Conservation (phyloP, 1,284 basidiomycete genomes). For the Sporisorium reilianum region DNA sequence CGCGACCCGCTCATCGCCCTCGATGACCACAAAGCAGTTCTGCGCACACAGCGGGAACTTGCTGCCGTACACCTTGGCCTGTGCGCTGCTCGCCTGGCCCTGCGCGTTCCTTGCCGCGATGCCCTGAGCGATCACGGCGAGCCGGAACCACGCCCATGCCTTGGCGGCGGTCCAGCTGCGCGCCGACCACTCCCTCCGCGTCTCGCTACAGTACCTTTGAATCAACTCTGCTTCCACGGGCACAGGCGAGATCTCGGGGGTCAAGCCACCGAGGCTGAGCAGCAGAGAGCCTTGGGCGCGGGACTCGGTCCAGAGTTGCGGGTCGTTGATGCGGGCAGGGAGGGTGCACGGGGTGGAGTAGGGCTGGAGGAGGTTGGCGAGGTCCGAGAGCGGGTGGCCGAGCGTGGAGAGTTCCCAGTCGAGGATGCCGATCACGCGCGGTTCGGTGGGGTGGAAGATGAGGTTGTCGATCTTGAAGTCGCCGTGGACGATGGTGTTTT, state of each 20-base stretch:
- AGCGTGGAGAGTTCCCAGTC: conserved; percentile 95
- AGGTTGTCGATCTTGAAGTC: conserved; percentile 98
- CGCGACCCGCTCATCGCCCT: conserved; percentile 9
- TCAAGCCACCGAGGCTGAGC: conserved; percentile 69
- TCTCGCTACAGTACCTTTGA: conserved; percentile 78
- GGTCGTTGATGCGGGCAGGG: conserved; percentile 25
- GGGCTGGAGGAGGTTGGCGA: conserved; percentile 88
- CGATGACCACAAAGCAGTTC: conserved; percentile 27
- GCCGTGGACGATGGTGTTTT: conserved; percentile 82
- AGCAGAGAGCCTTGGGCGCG: conserved; percentile 38
- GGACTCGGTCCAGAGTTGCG: conserved; percentile 12
- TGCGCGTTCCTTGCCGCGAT: conserved; percentile 88
- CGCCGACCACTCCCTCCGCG: conserved; percentile 78
- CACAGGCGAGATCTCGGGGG: conserved; percentile 73
- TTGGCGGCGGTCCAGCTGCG: conserved; percentile 80
- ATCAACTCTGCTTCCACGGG: conserved; percentile 79
- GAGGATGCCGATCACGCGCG: conserved; percentile 89
- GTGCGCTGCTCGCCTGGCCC: conserved; percentile 86
- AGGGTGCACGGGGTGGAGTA: conserved; percentile 44
- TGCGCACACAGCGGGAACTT: conserved; percentile 55
- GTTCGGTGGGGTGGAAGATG: conserved; percentile 91
- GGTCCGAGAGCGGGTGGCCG: conserved; percentile 78
- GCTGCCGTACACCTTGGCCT: conserved; percentile 54
- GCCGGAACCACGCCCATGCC: conserved; percentile 89
- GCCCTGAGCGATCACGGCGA: conserved; percentile 89